Conservation (phyloP, 192 early-diverging fungal genomes). For the Mortierella claussenii region DNA sequence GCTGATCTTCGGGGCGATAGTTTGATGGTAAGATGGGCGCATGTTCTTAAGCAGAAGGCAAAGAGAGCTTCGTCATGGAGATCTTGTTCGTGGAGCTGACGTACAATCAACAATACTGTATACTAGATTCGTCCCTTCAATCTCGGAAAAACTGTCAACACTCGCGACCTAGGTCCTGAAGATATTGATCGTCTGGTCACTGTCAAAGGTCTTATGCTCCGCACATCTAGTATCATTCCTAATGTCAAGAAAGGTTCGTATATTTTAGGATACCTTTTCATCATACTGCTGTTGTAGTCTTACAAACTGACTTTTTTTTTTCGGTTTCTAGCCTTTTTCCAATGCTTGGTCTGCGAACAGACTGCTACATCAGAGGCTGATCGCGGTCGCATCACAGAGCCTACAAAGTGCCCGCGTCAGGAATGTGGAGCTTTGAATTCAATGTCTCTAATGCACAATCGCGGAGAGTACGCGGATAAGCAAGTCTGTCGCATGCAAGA, state of each 20-base stretch:
- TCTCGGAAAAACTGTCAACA: constrained; percentile 78
- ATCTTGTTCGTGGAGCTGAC: too few relatives aligned
- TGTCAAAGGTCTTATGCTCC: constrained; percentile 93
- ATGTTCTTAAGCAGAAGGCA: too few relatives aligned
- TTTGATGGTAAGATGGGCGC: constrained; percentile 58
- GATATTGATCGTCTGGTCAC: constrained; percentile 98
- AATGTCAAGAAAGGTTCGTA: constrained; percentile 83
- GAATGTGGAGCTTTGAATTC: constrained; percentile 84
- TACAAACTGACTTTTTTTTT: constrained; percentile 4
- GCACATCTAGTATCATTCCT: constrained; percentile 91
- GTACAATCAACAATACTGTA: too few relatives aligned
- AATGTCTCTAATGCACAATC: constrained; percentile 93
- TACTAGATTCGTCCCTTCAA: constrained; percentile 88
- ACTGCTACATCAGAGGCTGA: constrained; percentile 82
- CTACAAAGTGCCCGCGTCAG: constrained; percentile 81
- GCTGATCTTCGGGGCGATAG: constrained; percentile 68
- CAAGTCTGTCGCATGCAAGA: constrained; percentile 95
- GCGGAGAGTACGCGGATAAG: constrained; percentile 93
- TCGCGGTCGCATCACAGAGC: constrained; percentile 90
- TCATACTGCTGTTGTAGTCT: background rate
- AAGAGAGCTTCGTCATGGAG: too few relatives aligned
- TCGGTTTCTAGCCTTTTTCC: constrained; percentile 80
- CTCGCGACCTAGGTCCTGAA: constrained; percentile 93
- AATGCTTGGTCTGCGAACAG: constrained; percentile 90
- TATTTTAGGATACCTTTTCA: constrained; percentile 1